phyloP scores from a whole-genome alignment of 225 moss, liverwort and hornwort genomes.

The Pseudoscleropodium purum region DNA sequence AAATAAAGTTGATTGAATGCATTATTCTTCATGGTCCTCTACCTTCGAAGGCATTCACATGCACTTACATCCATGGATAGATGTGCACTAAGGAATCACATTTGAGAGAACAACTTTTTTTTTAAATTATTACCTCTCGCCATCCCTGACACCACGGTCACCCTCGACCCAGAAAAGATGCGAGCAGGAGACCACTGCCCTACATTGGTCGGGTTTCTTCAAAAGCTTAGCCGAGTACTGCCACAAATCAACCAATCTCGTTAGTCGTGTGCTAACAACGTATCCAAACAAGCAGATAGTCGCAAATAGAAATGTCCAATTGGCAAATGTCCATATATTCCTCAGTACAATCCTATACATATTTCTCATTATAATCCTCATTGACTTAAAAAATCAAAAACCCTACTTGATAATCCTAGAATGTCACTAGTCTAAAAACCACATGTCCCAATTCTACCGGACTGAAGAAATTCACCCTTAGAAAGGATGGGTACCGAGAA shows the following conservation, averaged over 20 bases:
- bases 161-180: constrained; percentile 97
- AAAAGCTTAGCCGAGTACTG: constrained; percentile 94
- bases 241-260: background rate
- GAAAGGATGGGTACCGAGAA: background rate
- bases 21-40: background rate
- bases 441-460: background rate
- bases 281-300: background rate
- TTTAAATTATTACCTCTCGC: constrained; percentile 53
- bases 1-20: background rate
- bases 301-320: background rate
- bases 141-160: constrained; percentile 76
- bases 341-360: background rate
- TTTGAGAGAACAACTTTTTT: background rate
- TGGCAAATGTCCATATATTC: background rate
- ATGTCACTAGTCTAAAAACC: background rate
- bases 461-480: background rate
- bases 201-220: constrained; percentile 94
- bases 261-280: background rate
- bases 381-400: background rate
- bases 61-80: background rate
- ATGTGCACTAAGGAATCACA: background rate
- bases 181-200: constrained; percentile 90
- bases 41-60: background rate
- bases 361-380: background rate
- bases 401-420: background rate